Conservation (phyloP, 2,329 filamentous ascomycete species). For the Colletotrichum australisinense region DNA sequence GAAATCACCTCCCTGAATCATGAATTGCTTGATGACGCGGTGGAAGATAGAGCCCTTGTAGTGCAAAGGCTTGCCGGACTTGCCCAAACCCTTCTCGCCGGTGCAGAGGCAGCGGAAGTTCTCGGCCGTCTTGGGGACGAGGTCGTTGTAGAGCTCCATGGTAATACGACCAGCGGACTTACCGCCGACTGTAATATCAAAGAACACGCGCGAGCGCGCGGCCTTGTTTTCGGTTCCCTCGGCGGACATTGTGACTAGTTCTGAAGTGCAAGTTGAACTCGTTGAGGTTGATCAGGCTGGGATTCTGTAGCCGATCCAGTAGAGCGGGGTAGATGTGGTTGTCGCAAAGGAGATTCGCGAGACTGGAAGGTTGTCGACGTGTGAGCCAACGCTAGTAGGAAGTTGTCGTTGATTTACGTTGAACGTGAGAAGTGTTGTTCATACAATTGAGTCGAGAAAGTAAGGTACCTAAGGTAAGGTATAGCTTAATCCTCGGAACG, state of each 20-base stretch:
- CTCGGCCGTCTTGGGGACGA: conserved; percentile 94
- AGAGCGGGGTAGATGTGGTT: background rate
- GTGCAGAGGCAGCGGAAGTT: conserved; percentile 97
- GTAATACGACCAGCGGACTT: conserved; percentile 80
- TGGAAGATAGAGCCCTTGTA: conserved; percentile 96
- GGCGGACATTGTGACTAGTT: conserved; percentile 23
- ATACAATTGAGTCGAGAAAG: background rate
- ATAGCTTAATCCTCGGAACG: background rate
- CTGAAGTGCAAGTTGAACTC: background rate
- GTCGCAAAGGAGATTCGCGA: background rate
- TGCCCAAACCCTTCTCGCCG: conserved; percentile 89
- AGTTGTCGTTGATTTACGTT: background rate
- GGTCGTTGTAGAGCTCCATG: conserved; percentile 82
- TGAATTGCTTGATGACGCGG: conserved; percentile 97
- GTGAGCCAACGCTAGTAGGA: background rate
- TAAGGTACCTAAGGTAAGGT: background rate
- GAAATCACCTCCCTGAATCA: conserved; percentile 99
- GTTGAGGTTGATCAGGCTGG: background rate
- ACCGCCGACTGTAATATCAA: conserved; percentile 88
- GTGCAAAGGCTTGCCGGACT: conserved; percentile 85
- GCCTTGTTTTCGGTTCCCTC: conserved; percentile 44
- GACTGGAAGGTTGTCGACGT: background rate
- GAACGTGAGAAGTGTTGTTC: background rate
- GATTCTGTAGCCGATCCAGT: background rate
- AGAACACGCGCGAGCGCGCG: conserved; percentile 86